phyloP scores from a whole-genome alignment of 495 filamentous ascomycete genomes.

The Neurospora discreta region DNA sequence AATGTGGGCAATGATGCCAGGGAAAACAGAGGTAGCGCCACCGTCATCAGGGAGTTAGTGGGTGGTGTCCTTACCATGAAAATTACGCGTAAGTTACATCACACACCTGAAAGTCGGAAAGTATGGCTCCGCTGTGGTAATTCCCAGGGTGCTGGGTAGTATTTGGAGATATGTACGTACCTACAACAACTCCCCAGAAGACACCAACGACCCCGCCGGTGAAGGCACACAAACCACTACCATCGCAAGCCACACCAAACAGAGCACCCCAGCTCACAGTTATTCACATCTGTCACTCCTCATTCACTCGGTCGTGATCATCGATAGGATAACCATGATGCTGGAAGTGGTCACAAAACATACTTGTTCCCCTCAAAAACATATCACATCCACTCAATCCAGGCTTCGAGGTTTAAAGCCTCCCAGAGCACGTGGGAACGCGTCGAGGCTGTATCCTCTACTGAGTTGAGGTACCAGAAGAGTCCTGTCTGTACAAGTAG shows the following conservation, averaged over 20 bases:
- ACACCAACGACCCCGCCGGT: not conserved
- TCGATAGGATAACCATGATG: not conserved
- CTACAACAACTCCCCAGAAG: not conserved
- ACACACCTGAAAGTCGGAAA: conserved; percentile 2
- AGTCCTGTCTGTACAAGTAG: not conserved
- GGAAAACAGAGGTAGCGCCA: conserved; percentile 24
- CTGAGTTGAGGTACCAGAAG: not conserved
- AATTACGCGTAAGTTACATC: not conserved
- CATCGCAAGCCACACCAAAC: not conserved
- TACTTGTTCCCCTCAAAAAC: not conserved
- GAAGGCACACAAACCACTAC: not conserved
- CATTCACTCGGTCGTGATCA: not conserved
- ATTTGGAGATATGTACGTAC: not conserved
- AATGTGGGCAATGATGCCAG: not conserved
- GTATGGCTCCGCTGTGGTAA: not conserved
- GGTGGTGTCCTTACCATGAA: conserved; percentile 5
- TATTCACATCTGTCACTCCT: not conserved
- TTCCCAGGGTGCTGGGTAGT: conserved; percentile 2
- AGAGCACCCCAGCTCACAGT: not conserved
- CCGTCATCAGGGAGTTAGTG: conserved; percentile 6
- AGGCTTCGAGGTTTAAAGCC: not conserved
- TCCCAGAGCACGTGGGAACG: not conserved
- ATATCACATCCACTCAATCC: not conserved
- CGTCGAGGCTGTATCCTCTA: not conserved
- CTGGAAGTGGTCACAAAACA: not conserved